Conservation (phyloP, 306 rosid genomes). For the Casuarina cunninghamiana region DNA sequence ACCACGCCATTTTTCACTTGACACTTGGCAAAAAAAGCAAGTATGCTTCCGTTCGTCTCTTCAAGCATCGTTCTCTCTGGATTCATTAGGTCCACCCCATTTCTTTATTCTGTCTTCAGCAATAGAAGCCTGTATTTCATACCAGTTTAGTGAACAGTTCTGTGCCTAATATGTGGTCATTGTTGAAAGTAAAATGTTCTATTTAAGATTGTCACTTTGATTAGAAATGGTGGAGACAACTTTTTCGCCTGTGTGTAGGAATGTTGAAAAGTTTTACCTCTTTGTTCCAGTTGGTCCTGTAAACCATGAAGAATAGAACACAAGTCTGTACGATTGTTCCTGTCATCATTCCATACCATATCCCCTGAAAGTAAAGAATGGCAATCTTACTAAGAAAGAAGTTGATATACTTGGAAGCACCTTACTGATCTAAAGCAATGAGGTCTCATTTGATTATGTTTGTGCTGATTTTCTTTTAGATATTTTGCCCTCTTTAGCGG, state of each 20-base stretch:
- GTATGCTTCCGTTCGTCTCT: background rate
- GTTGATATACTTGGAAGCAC: background rate
- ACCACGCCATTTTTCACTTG: too few relatives aligned
- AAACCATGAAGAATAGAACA: constrained; percentile 54
- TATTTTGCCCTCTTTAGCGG: too few relatives aligned
- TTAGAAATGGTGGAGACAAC: background rate
- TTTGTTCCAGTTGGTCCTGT: constrained; percentile 65
- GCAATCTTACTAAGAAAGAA: background rate
- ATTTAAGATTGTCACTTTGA: background rate
- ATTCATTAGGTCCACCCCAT: constrained; percentile 44
- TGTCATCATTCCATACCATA: constrained; percentile 66
- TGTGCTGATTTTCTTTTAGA: too few relatives aligned
- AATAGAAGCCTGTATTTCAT: constrained; percentile 39
- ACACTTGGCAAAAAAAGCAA: background rate
- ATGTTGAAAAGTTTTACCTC: constrained; percentile 43
- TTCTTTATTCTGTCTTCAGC: constrained; percentile 52
- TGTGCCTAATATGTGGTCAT: background rate
- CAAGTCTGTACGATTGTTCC: constrained; percentile 73
- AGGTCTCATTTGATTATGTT: background rate
- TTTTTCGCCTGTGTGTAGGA: background rate
- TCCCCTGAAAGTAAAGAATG: constrained; percentile 51
- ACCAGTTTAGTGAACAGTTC: background rate
- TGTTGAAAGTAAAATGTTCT: background rate
- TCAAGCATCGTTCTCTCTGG: constrained; percentile 7
- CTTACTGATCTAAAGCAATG: background rate